Conservation (phyloP, 2,329 filamentous ascomycete genomes). For the Sarocladium brachiariae region DNA sequence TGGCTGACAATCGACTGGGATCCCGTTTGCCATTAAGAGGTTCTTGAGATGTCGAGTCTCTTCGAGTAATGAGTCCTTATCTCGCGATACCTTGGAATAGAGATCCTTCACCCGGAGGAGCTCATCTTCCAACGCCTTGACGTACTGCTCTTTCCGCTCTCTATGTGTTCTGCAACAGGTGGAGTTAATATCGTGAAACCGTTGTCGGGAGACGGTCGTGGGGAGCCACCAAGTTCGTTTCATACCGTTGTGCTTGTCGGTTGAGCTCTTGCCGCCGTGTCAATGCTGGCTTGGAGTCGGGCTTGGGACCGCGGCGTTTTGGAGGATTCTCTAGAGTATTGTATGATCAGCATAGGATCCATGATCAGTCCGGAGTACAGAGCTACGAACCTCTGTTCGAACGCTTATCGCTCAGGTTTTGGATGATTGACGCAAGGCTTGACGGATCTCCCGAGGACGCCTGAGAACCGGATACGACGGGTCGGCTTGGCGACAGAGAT, state of each 20-base stretch:
- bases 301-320: conserved; percentile 90
- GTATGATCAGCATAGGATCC: background rate
- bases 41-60: conserved; percentile 72
- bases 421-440: conserved; percentile 49
- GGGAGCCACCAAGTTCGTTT: too few species aligned
- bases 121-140: conserved; percentile 88
- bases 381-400: conserved; percentile 59
- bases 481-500: conserved; percentile 37
- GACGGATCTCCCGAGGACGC: conserved; percentile 13
- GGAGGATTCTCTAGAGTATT: conserved; percentile 68
- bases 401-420: conserved; percentile 64
- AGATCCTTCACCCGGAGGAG: conserved; percentile 82
- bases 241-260: conserved; percentile 85
- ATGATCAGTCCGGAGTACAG: background rate
- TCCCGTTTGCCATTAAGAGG: conserved; percentile 47
- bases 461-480: conserved; percentile 20
- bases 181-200: background rate
- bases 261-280: conserved; percentile 92
- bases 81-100: conserved; percentile 65
- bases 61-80: conserved; percentile 67
- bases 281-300: conserved; percentile 89
- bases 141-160: conserved; percentile 93
- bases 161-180: conserved; percentile 71
- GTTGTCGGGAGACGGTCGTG: background rate
- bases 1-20: conserved; percentile 23